A percentile compares a stretch with the other conserved stretches of the same genome.
phyloP scores from a whole-genome alignment of 345 rosid species.

The Orychophragmus violaceus region DNA sequence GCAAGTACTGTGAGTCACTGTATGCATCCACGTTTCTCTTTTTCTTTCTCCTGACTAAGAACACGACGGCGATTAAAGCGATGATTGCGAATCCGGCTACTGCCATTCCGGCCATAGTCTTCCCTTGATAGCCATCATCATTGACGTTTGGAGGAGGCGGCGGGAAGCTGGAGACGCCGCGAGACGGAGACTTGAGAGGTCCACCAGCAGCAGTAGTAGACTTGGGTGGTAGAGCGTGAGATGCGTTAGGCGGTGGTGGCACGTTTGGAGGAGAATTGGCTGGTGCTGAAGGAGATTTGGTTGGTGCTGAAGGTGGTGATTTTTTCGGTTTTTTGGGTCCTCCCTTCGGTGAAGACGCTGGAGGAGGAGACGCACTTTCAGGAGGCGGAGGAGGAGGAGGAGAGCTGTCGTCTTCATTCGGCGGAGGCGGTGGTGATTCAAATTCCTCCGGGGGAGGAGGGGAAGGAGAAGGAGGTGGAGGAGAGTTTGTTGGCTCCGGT shows the following conservation, averaged over 20 bases:
- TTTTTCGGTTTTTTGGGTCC: background rate
- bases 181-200: slow-evolving; percentile 21
- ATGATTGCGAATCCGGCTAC: slow-evolving; percentile 48
- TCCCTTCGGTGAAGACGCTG: slow-evolving; percentile 10
- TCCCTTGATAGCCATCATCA: background rate
- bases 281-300: slow-evolving; percentile 20
- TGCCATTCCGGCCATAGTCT: slow-evolving; percentile 34
- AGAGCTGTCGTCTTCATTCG: background rate
- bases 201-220: background rate
- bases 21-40: slow-evolving; percentile 34
- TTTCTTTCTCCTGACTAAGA: slow-evolving; percentile 38
- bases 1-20: slow-evolving; percentile 35
- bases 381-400: slow-evolving; percentile 12
- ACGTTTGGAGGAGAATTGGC: slow-evolving; percentile 15
- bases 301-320: slow-evolving; percentile 19
- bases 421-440: slow-evolving; percentile 25
- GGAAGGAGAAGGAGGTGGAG: slow-evolving; percentile 27
- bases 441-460: slow-evolving; percentile 12
- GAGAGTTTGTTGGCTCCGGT: slow-evolving; percentile 27
- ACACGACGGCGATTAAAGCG: slow-evolving; percentile 42
- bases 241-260: background rate
- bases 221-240: slow-evolving; percentile 26
- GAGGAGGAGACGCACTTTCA: slow-evolving; percentile 5
- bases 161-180: slow-evolving; percentile 1
- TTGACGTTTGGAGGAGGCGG: background rate